Percentiles rank a stretch among this genome's conserved stretches.
phyloP scores from a whole-genome alignment of 176 grass and related monocot species.

The Oryza meyeriana region DNA sequence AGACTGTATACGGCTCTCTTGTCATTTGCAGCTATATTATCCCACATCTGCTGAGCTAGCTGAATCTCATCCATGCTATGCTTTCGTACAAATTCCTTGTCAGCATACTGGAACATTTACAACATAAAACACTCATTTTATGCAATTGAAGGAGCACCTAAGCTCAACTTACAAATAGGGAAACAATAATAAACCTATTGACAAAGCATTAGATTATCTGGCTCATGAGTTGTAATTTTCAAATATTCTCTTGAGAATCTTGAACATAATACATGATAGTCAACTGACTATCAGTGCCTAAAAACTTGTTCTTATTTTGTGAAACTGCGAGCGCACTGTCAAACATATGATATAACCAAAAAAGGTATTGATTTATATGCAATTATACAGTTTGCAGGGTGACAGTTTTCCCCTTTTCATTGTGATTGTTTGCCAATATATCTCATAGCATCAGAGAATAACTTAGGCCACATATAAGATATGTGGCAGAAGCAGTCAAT shows the following conservation, averaged over 20 bases:
- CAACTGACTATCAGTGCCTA: slow-evolving; percentile 2
- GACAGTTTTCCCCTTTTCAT: not conserved
- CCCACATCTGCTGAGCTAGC: slow-evolving; percentile 74
- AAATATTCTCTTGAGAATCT: slow-evolving; percentile 14
- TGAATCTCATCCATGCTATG: slow-evolving; percentile 50
- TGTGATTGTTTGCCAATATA: not conserved
- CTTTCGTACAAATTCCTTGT: slow-evolving; percentile 70
- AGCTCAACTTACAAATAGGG: slow-evolving; percentile 8
- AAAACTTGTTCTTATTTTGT: slow-evolving; percentile 7
- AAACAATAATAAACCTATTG: slow-evolving; percentile 13
- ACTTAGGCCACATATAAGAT: slow-evolving; percentile 19
- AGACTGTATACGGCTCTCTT: slow-evolving; percentile 76
- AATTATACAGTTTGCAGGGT: not conserved
- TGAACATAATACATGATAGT: slow-evolving; percentile 5
- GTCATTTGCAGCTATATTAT: slow-evolving; percentile 66
- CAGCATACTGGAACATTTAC: slow-evolving; percentile 74
- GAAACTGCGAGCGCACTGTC: not conserved
- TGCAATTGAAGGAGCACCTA: not conserved
- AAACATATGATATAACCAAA: not conserved
- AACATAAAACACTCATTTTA: slow-evolving; percentile 12
- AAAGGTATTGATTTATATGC: not conserved
- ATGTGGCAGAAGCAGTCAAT: not conserved
- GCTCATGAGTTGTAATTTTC: slow-evolving; percentile 14
- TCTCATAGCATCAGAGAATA: slow-evolving; percentile 17
- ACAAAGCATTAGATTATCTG: slow-evolving; percentile 5